Evolutionary conservation across 2,329 filamentous ascomycete species (phyloP), one percentile per base, ranked within the genome.

Genomic region (Ceratocystis albifundus): DNA sequence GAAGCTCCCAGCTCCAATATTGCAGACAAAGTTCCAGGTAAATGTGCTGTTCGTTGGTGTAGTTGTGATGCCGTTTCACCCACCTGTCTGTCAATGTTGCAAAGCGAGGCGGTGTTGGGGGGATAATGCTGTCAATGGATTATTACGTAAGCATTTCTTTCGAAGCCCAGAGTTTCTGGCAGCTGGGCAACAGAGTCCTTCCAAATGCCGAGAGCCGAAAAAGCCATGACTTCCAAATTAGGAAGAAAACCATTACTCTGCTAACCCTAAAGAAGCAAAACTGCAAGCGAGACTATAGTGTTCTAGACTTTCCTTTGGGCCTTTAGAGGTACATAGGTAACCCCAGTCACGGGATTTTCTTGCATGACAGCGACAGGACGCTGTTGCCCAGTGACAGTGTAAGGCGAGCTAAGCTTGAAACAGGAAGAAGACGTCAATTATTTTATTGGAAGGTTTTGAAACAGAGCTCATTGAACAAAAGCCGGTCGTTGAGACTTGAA

Each of bases 351-450:
- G 28, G 28, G 15, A 59, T 36, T 59, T 20, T 2, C 1, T 2
- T 32, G 28, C 55, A 59, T 59, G 55, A 36, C 55, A 59, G 17
- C 28, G n/a, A 30, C 12, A 59, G 15, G 5, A 32, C 36, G 36
- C 15, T 59, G 55, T 59, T 59, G 55, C 55, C 55, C n/a, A 36
- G 55, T n/a, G 55, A 59, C 55, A 59, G 32, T 36, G 32, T 8
- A 20, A 8, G 55, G 17, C 32, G 25, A 20, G 15, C 22, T 53
- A 53, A 5, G 17, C 55, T 32, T 6, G n/a, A 36, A 59, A 41
- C 36, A 41, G 10, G 4, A 17, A 25, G 28, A 36, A 59, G n/a
- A 36, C n/a, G 17, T 1, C 28, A 32, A 30, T 8, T n/a, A 59
- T 32, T 20, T 10, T 10, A 1, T 36, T 28, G 20, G 20, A 0